Evolutionary conservation across 208 protist species (phyloP), one percentile per base, ranked within the genome.

Genomic region (Trypanosoma theileri): DNA sequence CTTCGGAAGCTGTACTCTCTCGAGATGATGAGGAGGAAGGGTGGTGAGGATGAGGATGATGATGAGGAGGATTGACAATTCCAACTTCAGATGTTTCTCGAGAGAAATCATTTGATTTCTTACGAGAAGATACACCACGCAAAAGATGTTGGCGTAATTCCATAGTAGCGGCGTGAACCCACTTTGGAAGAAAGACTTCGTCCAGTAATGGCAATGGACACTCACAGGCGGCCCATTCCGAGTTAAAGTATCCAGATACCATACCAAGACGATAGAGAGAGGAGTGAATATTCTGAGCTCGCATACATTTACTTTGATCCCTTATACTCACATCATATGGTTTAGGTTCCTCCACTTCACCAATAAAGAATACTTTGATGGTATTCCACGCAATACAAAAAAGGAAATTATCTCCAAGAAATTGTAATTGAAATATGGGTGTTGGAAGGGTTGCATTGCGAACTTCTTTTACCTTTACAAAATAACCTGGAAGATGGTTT

Each of bases 221-320:
- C 41, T 76, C 60, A 64, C 81, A 88, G 12, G 87, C 81, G 10
- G 84, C 78, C 84, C 87, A 93, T 40, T 79, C 77, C 59, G 71
- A 77, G 10, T 58, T 66, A 31, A 77, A 77, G 46, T 71, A 77
- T 10, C 55, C 13, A n/a, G 59, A 77, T 53, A 77, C 58, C 13
- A 60, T 0, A 44, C 63, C 45, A 59, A 77, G 64, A 14, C 26
- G 51, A 40, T 67, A 44, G 12, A 77, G 40, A n/a, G 64, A 68
- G 6, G 71, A 77, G 8, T 59, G 52, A 58, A 54, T 46, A 52
- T 77, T 77, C 21, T 77, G 31, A 35, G 52, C 51, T 9, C 28
- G 26, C 19, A 51, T 46, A 40, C 4, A 17, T 57, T 68, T 72
- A 28, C n/a, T 57, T 28, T 50, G 50, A 21, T 71, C 54, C 19